Evolutionary conservation across 176 grass and related monocot species (phyloP), one percentile per base, ranked within the genome.

Genomic region (Puccinellia tenuiflora): DNA sequence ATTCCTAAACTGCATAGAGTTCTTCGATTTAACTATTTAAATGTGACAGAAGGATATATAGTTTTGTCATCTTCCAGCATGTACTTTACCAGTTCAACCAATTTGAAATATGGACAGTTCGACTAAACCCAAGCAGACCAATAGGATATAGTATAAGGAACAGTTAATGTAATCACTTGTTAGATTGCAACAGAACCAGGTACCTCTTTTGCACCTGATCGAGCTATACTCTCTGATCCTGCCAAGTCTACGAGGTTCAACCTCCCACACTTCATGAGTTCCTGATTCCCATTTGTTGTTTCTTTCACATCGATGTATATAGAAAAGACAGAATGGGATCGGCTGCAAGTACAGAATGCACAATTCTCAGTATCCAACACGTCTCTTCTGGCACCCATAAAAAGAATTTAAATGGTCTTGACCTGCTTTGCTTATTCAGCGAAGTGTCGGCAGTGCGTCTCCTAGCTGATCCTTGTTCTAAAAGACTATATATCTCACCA

Each of bases 371-470:
- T 59, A 50, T 68, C 68, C 18, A 45, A 64, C 21, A 63, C 16
- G 45, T 18, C n/a, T 5, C 15, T 7, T 38, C 57, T 20, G 43
- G 72, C 18, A 64, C 14, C 14, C 66, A 42, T 82, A 57, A 68
- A 63, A 45, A 8, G 57, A 54, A 83, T 42, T 29, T 14, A 47
- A 79, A 86, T 74, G 55, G 59, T 54, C 54, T 72, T 31, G 38
- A 97, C 94, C 94, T 94, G 94, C 94, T 97, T 86, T 97, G 94
- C 86, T 92, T 97, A 85, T 97, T 97, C 53, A 87, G 43, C 24
- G 86, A 33, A 37, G 94, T 94, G 75, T 92, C 90, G 40, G 88
- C 90, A 61, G 92, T 92, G 77, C 94, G 92, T 75, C 94, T 94
- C 80, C 83, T 97, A 84, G 87, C 64, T 61, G 92, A 94, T 43